Percentiles rank a stretch among this genome's conserved stretches.
Conservation (phyloP, 352 stramenopile genomes). For the Peronospora farinosa region DNA sequence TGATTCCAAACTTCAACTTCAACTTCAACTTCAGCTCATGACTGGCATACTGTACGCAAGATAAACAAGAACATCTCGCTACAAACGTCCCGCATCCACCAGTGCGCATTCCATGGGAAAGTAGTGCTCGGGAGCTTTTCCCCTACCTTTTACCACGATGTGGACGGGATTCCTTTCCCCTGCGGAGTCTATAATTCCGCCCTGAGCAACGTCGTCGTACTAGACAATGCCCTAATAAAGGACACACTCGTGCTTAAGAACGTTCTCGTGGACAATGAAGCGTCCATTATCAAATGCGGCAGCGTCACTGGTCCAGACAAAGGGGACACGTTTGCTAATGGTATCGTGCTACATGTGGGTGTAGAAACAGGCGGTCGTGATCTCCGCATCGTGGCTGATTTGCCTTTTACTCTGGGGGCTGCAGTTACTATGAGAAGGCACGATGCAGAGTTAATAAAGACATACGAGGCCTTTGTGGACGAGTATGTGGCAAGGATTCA, state of each 20-base stretch:
- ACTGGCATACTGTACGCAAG: slow-evolving; percentile 57
- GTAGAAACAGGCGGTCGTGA: slow-evolving; percentile 77
- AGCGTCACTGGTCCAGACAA: slow-evolving; percentile 35
- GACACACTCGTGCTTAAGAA: slow-evolving; percentile 53
- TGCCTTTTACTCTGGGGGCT: slow-evolving; percentile 56
- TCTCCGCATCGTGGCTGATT: slow-evolving; percentile 60
- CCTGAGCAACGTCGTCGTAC: slow-evolving; percentile 51
- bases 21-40: slow-evolving; percentile 38
- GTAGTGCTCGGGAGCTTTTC: slow-evolving; percentile 60
- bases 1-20: slow-evolving; percentile 3
- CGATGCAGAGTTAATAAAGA: slow-evolving; percentile 34
- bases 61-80: slow-evolving; percentile 19
- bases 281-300: slow-evolving; percentile 61
- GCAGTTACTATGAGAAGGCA: slow-evolving; percentile 35
- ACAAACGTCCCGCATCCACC: slow-evolving; percentile 39
- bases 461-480: slow-evolving; percentile 49
- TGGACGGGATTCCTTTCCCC: slow-evolving; percentile 51
- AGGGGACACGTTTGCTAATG: slow-evolving; percentile 42
- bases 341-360: slow-evolving; percentile 59
- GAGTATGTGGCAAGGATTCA: slow-evolving; percentile 41
- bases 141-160: slow-evolving; percentile 21
- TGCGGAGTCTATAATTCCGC: slow-evolving; percentile 65
- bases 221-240: slow-evolving; percentile 70
- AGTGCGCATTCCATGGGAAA: slow-evolving; percentile 59
- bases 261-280: slow-evolving; percentile 40